A percentile compares a stretch with the other conserved stretches of the same genome.
Conservation (phyloP, 768 basidiomycete genomes). For the Cubamyces sp. region DNA sequence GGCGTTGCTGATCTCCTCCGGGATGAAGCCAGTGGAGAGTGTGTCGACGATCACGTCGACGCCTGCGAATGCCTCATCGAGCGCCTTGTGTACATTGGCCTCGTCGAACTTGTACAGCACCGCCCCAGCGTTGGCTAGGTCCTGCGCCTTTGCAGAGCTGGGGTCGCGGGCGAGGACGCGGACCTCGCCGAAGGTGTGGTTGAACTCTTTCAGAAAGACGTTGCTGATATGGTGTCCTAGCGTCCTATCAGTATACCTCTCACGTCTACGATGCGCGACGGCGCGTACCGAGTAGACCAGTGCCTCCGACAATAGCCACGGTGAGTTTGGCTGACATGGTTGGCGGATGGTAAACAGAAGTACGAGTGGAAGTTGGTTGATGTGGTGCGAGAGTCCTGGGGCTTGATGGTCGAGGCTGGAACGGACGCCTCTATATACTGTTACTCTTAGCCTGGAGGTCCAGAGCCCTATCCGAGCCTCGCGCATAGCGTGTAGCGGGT, state of each 20-base stretch:
- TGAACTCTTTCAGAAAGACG: constrained; percentile 20
- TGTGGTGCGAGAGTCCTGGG: too few species aligned
- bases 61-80: constrained; percentile 22
- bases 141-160: constrained; percentile 15
- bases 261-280: too few species aligned
- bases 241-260: background rate
- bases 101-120: constrained; percentile 17
- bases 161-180: constrained; percentile 25
- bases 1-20: constrained; percentile 8
- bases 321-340: background rate
- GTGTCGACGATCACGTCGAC: constrained; percentile 30
- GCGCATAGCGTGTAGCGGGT: too few species aligned
- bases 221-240: constrained; percentile 17
- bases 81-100: background rate
- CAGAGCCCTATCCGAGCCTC: too few species aligned
- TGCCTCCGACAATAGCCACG: constrained; percentile 11
- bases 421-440: too few species aligned
- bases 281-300: background rate
- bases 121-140: constrained; percentile 24
- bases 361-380: too few species aligned
- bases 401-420: too few species aligned
- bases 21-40: background rate
- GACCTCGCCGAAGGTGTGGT: constrained; percentile 22
- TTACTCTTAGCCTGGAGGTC: too few species aligned
- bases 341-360: background rate